phyloP scores from a whole-genome alignment of 1,284 basidiomycete species.

The Tylopilus orsonianus region DNA sequence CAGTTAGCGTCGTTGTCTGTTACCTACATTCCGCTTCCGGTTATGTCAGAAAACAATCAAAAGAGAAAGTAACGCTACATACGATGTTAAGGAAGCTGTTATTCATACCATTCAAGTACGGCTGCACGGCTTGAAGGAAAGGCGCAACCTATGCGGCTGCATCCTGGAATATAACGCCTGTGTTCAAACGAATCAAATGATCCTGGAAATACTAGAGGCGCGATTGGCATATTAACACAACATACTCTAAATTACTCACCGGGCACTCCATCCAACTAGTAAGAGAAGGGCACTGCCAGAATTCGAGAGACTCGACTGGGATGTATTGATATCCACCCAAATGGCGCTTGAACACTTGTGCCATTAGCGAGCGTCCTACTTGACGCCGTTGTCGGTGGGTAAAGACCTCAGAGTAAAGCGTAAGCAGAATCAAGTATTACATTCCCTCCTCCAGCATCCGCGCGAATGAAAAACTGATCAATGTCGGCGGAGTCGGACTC shows the following conservation, averaged over 20 bases:
- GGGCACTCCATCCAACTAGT: conserved; percentile 35
- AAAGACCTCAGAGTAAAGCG: conserved; percentile 44
- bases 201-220: conserved; percentile 27
- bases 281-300: conserved; percentile 27
- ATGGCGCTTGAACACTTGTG: conserved; percentile 43
- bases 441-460: conserved; percentile 45
- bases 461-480: conserved; percentile 35
- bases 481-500: conserved; percentile 28
- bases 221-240: not conserved
- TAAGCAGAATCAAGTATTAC: conserved; percentile 43
- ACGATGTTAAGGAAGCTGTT: conserved; percentile 45
- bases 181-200: conserved; percentile 31
- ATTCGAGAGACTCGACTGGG: conserved; percentile 33
- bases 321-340: conserved; percentile 51
- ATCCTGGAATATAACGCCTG: conserved; percentile 35
- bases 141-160: conserved; percentile 34
- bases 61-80: conserved; percentile 4
- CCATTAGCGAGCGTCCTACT: conserved; percentile 48
- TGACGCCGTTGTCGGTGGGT: conserved; percentile 38
- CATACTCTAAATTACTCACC: conserved; percentile 11
- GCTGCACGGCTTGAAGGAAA: conserved; percentile 43
- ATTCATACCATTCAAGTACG: conserved; percentile 41
- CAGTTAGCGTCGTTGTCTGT: not conserved
- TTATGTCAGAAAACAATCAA: conserved; percentile 12
- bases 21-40: conserved; percentile 34